Evolutionary conservation across 768 basidiomycete genomes (phyloP), one percentile per base, ranked within the genome.

Genomic region (Lactarius sanguifluus): DNA sequence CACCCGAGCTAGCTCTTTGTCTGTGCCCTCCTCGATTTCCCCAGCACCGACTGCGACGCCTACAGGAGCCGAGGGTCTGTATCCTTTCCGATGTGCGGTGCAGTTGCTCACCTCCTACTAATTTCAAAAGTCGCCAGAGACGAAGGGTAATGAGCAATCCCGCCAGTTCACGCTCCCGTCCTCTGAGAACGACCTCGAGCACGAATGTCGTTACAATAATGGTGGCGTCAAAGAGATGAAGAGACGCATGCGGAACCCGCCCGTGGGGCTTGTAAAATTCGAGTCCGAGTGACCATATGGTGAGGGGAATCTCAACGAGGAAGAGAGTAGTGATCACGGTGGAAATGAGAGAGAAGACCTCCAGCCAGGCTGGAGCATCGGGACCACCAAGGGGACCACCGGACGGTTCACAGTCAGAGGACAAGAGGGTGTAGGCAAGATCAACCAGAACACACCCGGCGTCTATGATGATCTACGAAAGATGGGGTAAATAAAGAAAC

Each of bases 101-200:
- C 7, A 23, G 30, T 30, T 7, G 60, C 76, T 72, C 64, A 83
- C 83, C 84, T 75, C 83, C 83, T 12, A 91, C 86, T 15, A 94
- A 79, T 73, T 92, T 91, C 30, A 93, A 83, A 38, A 94, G 78
- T 30, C 92, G 82, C 92, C 92, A 92, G 16, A 94, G 75, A 75
- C 92, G 91, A 34, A 94, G 78, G 23, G 89, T 77, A 50, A 94
- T 81, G 40, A 94, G 82, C 30, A 94, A 76, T 7, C 81, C 83
- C 1, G 86, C 88, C 25, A 93, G 81, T 71, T 94, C 90, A 66
- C 85, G 78, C 72, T 90, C 88, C 61, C 77, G 81, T 2, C 92
- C 91, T 71, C 81, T 82, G 16, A 94, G 78, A 10, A 83, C 80
- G 8, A 88, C 80, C 74, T 94, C 92, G 38, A 93, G 81, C 7